Base-by-base conservation (phyloP, 2,329 filamentous ascomycete genomes). In the Paraconiothyrium sp. region DNA sequence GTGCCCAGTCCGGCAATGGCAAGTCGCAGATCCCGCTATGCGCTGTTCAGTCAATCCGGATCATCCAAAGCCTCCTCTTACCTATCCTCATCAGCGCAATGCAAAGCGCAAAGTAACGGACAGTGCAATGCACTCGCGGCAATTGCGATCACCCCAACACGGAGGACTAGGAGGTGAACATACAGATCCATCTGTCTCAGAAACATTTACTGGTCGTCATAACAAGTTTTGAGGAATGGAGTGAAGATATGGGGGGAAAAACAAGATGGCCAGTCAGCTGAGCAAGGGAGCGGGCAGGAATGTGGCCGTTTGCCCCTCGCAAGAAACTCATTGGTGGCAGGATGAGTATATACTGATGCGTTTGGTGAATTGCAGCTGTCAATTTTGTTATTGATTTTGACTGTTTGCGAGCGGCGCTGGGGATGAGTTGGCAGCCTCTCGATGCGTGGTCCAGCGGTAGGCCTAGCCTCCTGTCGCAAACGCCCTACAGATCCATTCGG, bases 161-260 rank as follows among this genome's bases (percentile, higher is more conserved):
- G 47, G 57, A 58, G 63, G 62, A 52, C 58, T 52, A 52, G 20
- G 43, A 59, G 63, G 67, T 73, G 72, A 72, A 74, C 71, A 75
- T 72, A 71, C 63, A 63, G 74, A 72, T 58, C 75, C 71, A 64
- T 69, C 51, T 72, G 64, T 68, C 64, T 66, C 55, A 62, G 59
- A 57, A 65, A 71, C 64, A 74, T 75, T 70, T 67, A 57, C 61
- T 49, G 61, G 76, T 80, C 69, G 75, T 73, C 75, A 71, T 65
- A 75, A 73, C 71, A 74, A 72, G 63, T 32, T 49, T 59, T 22
- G 34, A 66, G 77, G 78, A 80, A 80, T 80, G 78, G 62, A 65
- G 65, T 48, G 60, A 62, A 72, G 70, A 73, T 64, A 75, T 74
- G 71, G 64, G 66, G 60, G 63, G 64, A 65, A 72, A 70, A 72